Percentiles rank a stretch among this genome's conserved stretches.
phyloP scores from a whole-genome alignment of 345 rosid species.

The Eucalyptus caleyi region DNA sequence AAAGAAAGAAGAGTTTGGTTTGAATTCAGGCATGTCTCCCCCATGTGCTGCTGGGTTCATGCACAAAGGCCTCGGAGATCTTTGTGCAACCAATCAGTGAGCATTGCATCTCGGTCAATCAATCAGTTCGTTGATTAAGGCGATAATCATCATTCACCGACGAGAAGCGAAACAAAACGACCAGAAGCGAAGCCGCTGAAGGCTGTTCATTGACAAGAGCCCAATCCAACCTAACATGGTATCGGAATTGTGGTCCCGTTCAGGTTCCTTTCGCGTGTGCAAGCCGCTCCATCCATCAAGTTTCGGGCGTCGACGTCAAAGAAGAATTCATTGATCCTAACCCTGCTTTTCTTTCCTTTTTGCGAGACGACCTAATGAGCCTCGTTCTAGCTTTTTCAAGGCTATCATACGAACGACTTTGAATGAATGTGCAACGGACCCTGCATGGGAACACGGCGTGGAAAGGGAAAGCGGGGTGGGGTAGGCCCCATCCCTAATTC shows the following conservation, averaged over 20 bases:
- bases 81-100: neutral
- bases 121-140: neutral
- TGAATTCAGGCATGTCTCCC: neutral
- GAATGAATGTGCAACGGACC: neutral
- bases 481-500: neutral
- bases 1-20: neutral
- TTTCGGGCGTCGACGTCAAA: neutral
- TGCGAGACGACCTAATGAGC: neutral
- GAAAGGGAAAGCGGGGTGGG: too few species aligned
- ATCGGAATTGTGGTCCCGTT: neutral
- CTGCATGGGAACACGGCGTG: neutral
- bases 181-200: neutral
- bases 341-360: neutral
- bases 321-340: neutral
- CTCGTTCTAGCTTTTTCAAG: neutral
- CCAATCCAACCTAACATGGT: neutral
- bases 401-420: neutral
- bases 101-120: neutral
- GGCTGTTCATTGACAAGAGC: neutral
- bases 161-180: neutral
- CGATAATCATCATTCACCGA: neutral
- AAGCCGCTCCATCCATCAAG: accelerated
- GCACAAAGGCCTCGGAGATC: neutral
- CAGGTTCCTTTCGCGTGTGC: neutral
- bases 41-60: neutral